Percentiles rank a stretch among this genome's conserved stretches.
Evolutionary conservation across 2,329 filamentous ascomycete species (phyloP).

Genomic region (Diaporthe destruens): DNA sequence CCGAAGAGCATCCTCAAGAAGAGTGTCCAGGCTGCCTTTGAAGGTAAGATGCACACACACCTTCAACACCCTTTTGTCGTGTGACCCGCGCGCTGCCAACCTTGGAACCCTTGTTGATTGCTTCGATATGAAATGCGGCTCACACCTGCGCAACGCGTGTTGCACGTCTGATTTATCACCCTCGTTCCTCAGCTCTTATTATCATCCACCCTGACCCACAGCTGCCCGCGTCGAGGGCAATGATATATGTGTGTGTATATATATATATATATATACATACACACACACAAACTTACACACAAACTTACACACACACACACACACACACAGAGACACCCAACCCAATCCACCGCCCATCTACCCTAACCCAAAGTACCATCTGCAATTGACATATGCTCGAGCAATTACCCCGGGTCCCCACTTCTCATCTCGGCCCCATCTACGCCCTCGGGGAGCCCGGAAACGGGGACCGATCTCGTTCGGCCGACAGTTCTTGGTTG

Average conservation of each 20-base stretch:
- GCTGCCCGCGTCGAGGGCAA: background rate
- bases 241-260: slow-evolving; percentile 20
- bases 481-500: slow-evolving; percentile 36
- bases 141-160: slow-evolving; percentile 8
- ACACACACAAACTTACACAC: too few species aligned
- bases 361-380: slow-evolving; percentile 17
- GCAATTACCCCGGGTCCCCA: slow-evolving; percentile 10
- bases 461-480: slow-evolving; percentile 35
- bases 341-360: background rate
- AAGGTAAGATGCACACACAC: slow-evolving; percentile 59
- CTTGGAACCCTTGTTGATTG: slow-evolving; percentile 24
- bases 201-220: slow-evolving; percentile 8
- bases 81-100: slow-evolving; percentile 8
- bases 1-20: slow-evolving; percentile 61
- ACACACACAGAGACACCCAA: too few species aligned
- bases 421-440: slow-evolving; percentile 32
- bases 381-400: background rate
- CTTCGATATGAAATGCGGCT: slow-evolving; percentile 5
- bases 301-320: too few species aligned
- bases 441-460: slow-evolving; percentile 36
- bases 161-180: slow-evolving; percentile 21
- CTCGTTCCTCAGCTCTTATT: slow-evolving; percentile 5
- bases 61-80: background rate
- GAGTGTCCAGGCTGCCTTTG: slow-evolving; percentile 71
- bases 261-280: too few species aligned